Evolutionary conservation across 192 early-diverging fungal genomes (phyloP).

Genomic region (Glomus cerebriforme): DNA sequence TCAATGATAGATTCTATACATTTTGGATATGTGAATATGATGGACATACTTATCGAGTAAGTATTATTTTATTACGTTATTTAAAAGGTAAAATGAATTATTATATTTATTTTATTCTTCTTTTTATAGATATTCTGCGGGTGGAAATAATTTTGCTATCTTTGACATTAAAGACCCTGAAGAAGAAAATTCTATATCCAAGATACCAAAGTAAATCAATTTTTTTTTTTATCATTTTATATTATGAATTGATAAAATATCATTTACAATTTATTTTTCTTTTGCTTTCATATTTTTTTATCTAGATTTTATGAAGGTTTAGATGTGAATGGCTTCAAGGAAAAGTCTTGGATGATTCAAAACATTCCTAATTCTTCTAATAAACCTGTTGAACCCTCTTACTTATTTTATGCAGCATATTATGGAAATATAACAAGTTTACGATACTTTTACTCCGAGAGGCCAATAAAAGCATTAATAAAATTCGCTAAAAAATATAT

Average conservation of each 20-base stretch:
- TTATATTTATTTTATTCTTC: no score
- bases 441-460: background rate
- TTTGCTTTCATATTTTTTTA: background rate
- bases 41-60: conserved; percentile 19
- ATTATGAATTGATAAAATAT: no score
- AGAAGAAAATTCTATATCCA: background rate
- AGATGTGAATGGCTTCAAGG: conserved; percentile 1
- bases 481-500: background rate
- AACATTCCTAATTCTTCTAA: background rate
- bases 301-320: background rate
- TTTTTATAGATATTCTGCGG: conserved; percentile 6
- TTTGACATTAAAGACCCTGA: conserved; percentile 8
- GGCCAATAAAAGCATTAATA: conserved; percentile 7
- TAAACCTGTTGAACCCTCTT: background rate
- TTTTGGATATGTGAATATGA: background rate
- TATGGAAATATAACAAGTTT: background rate
- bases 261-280: background rate
- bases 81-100: background rate
- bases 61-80: background rate
- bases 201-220: background rate
- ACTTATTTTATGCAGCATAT: background rate
- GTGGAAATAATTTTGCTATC: conserved; percentile 16
- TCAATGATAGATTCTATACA: background rate
- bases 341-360: background rate
- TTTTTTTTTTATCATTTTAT: background rate